phyloP scores from a whole-genome alignment of 768 basidiomycete species.

The Boletus patriciae region DNA sequence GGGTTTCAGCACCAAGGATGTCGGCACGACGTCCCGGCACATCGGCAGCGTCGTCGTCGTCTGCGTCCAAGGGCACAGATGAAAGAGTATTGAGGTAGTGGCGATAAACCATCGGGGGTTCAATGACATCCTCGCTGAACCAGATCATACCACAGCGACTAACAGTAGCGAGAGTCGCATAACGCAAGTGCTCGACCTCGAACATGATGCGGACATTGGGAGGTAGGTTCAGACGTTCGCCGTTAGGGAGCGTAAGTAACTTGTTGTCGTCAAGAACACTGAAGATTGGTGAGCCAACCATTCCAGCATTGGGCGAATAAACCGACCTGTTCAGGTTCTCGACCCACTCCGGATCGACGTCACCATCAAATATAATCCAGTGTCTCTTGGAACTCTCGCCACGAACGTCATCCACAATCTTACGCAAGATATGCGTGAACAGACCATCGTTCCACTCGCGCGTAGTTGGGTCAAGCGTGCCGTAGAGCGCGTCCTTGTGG shows the following conservation, averaged over 20 bases:
- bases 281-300: conserved; percentile 4
- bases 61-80: conserved; percentile 75
- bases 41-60: conserved; percentile 79
- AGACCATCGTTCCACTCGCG: conserved; percentile 99
- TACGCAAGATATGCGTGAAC: conserved; percentile 95
- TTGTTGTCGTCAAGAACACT: conserved; percentile 99
- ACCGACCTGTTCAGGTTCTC: conserved; percentile 96
- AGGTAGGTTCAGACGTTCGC: conserved; percentile 95
- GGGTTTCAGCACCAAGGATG: conserved; percentile 41
- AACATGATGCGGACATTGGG: conserved; percentile 99
- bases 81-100: conserved; percentile 82
- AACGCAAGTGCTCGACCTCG: conserved; percentile 96
- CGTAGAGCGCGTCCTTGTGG: conserved; percentile 97
- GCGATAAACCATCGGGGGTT: conserved; percentile 86
- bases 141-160: conserved; percentile 99
- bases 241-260: conserved; percentile 92
- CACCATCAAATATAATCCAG: conserved; percentile 99
- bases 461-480: conserved; percentile 94
- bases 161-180: conserved; percentile 96
- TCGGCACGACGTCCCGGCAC: conserved; percentile 62
- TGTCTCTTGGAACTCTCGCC: conserved; percentile 96
- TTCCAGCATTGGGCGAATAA: neutral
- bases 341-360: conserved; percentile 99
- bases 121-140: conserved; percentile 97
- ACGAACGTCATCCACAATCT: conserved; percentile 97